Evolutionary conservation across 73 alveolate genomes (phyloP).

Genomic region (Breviolum minutum): DNA sequence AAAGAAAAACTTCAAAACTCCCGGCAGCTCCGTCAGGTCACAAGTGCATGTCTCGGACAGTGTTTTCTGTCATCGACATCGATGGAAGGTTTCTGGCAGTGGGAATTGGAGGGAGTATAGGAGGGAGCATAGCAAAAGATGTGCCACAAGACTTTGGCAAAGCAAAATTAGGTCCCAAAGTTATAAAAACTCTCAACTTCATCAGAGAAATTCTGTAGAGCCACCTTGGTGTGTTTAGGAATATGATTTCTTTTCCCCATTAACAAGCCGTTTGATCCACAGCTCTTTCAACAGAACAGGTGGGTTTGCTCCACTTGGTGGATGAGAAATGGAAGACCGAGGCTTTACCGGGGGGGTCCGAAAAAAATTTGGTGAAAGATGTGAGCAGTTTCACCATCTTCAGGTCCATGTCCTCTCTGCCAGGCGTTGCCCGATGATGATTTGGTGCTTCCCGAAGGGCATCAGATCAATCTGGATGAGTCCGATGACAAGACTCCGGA

Average conservation of each 20-base stretch:
- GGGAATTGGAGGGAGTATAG: neutral
- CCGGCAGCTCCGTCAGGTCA: neutral
- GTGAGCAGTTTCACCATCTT: neutral
- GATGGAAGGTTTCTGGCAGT: constrained; percentile 69
- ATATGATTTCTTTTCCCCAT: neutral
- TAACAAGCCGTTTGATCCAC: neutral
- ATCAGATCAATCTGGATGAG: constrained; percentile 86
- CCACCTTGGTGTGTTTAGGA: neutral
- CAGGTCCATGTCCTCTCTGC: neutral
- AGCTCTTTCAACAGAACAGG: neutral
- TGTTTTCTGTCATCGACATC: constrained; percentile 88
- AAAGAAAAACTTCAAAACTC: too few relatives aligned
- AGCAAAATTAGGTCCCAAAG: too few relatives aligned
- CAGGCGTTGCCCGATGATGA: constrained; percentile 89
- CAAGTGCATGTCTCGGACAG: constrained; percentile 92
- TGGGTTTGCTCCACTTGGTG: constrained; percentile 61
- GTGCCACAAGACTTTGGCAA: neutral
- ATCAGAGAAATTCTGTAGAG: neutral
- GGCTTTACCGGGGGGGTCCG: neutral
- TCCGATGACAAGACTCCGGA: constrained; percentile 81
- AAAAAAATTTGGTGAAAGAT: neutral
- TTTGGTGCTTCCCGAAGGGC: constrained; percentile 89
- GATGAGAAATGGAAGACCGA: constrained; percentile 65
- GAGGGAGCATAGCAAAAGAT: neutral
- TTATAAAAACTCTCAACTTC: too few relatives aligned